Conservation (phyloP, 371 early-diverging fungal species). For the Mycotypha africana region DNA sequence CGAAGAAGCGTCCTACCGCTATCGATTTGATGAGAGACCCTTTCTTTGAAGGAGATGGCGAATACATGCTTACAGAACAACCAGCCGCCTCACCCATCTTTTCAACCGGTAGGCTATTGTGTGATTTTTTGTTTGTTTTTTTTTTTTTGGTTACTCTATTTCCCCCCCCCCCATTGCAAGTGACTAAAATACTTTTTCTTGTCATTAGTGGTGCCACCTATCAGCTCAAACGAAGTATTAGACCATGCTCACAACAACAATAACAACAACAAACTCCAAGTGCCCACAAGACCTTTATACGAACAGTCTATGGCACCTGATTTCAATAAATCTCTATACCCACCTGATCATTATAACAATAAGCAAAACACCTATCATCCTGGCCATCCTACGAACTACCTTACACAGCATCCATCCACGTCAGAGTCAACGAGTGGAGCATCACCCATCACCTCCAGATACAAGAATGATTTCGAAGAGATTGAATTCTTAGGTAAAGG, state of each 20-base stretch:
- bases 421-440: neutral
- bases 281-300: too few relatives aligned
- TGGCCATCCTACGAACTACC: too few relatives aligned
- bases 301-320: conserved; percentile 1
- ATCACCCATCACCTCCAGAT: conserved; percentile 48
- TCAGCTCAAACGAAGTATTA: conserved; percentile 5
- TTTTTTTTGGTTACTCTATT: neutral
- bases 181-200: too few relatives aligned
- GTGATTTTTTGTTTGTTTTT: neutral
- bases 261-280: too few relatives aligned
- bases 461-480: conserved; percentile 89
- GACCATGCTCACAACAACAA: too few relatives aligned
- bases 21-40: conserved; percentile 65
- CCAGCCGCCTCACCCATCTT: conserved; percentile 14
- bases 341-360: conserved; percentile 4
- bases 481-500: conserved; percentile 89
- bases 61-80: conserved; percentile 6
- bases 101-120: conserved; percentile 2
- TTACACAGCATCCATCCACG: neutral
- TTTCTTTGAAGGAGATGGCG: conserved; percentile 47
- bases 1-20: conserved; percentile 60
- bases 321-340: conserved; percentile 1
- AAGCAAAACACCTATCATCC: too few relatives aligned
- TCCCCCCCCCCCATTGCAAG: too few relatives aligned
- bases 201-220: conserved; percentile 13